These are phyloP conservation scores for Penicillium polonicum DNA, from an alignment of 2,329 filamentous ascomycete genomes.

Conservation along the genomic window DNA sequence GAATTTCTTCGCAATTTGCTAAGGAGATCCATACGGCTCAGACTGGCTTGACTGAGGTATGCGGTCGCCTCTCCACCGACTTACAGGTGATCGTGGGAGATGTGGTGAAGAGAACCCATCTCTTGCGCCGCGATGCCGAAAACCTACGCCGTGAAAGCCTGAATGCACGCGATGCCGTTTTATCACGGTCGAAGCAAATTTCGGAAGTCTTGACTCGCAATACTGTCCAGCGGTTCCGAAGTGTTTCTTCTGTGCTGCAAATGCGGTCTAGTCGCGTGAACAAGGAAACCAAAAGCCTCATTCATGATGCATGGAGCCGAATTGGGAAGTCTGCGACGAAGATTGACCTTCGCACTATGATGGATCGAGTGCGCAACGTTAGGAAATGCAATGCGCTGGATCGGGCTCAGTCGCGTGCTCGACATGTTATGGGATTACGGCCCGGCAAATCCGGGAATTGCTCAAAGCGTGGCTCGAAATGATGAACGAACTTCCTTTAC, in stretches of 20 bases:
- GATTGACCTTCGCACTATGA: slow-evolving; percentile 27
- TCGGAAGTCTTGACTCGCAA: slow-evolving; percentile 34
- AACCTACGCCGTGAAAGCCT: slow-evolving; percentile 27
- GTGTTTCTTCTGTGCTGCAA: slow-evolving; percentile 34
- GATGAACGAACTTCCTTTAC: slow-evolving; percentile 4
- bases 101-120: slow-evolving; percentile 37
- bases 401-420: slow-evolving; percentile 38
- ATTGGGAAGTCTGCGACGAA: slow-evolving; percentile 25
- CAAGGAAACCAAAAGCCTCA: slow-evolving; percentile 28
- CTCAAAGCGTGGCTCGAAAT: slow-evolving; percentile 1
- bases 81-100: slow-evolving; percentile 40
- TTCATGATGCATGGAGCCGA: slow-evolving; percentile 31
- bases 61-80: slow-evolving; percentile 39
- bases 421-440: slow-evolving; percentile 29
- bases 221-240: slow-evolving; percentile 33
- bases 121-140: slow-evolving; percentile 33
- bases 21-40: slow-evolving; percentile 42
- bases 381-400: slow-evolving; percentile 32
- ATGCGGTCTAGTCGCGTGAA: slow-evolving; percentile 30
- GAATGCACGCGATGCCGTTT: slow-evolving; percentile 24
- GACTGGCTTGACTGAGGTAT: slow-evolving; percentile 38
- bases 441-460: slow-evolving; percentile 12
- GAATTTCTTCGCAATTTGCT: slow-evolving; percentile 36
- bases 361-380: slow-evolving; percentile 29
- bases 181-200: slow-evolving; percentile 37